Percentiles rank a stretch among this genome's conserved stretches.
These are phyloP conservation scores for Pichia sp. DNA, from an alignment of 1,139 yeast genomes.

Conservation along the genomic window DNA sequence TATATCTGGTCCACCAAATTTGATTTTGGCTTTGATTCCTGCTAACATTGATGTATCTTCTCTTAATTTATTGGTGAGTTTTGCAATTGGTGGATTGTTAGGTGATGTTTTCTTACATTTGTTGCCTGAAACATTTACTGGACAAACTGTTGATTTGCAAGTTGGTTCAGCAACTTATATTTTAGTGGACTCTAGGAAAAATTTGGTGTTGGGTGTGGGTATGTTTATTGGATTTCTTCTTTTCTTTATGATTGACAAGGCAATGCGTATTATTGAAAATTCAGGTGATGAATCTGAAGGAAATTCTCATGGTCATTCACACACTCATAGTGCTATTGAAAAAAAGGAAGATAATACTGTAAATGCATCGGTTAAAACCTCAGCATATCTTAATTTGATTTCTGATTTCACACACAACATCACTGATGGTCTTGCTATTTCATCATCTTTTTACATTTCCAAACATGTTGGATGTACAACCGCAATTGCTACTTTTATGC, in stretches of 20 bases:
- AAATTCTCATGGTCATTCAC: slow-evolving; percentile 31
- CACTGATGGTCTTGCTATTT: slow-evolving; percentile 65
- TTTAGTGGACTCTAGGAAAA: slow-evolving; percentile 43
- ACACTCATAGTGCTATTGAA: slow-evolving; percentile 32
- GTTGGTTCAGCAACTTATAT: slow-evolving; percentile 7
- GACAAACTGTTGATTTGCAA: slow-evolving; percentile 42
- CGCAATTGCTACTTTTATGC: slow-evolving; percentile 59
- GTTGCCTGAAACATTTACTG: slow-evolving; percentile 56
- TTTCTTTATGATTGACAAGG: slow-evolving; percentile 53
- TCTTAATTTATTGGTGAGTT: slow-evolving; percentile 49
- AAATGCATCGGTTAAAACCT: slow-evolving; percentile 35
- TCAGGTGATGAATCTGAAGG: slow-evolving; percentile 24
- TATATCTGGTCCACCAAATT: slow-evolving; percentile 57
- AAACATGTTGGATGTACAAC: slow-evolving; percentile 56
- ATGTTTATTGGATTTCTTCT: slow-evolving; percentile 51
- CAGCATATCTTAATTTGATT: slow-evolving; percentile 57
- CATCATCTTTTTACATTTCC: slow-evolving; percentile 57
- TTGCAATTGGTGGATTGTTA: slow-evolving; percentile 64
- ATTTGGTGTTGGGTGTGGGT: slow-evolving; percentile 43
- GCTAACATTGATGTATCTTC: slow-evolving; percentile 40
- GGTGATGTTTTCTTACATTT: slow-evolving; percentile 66
- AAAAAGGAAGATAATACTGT: slow-evolving; percentile 24
- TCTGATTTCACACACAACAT: slow-evolving; percentile 65
- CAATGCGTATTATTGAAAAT: slow-evolving; percentile 44
- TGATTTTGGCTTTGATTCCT: slow-evolving; percentile 48